Evolutionary conservation across 345 rosid species (phyloP).

Genomic region (Sapria himalayana): DNA sequence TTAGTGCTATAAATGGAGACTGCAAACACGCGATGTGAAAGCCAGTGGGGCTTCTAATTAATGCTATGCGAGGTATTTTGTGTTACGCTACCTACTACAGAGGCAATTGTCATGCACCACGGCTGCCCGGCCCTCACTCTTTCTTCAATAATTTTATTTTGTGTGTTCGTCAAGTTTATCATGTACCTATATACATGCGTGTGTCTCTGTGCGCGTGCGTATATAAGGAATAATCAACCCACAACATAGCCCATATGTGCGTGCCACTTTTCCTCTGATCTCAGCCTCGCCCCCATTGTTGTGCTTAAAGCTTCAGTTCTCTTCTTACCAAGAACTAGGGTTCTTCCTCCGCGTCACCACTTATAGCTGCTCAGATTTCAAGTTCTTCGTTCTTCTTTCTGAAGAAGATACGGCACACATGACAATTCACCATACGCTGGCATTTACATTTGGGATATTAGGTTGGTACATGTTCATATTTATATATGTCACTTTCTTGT

Average conservation of each 20-base stretch:
- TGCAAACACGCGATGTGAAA: conserved; percentile 3
- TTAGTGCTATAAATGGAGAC: too few relatives aligned
- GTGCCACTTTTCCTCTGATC: too few relatives aligned
- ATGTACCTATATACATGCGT: conserved; percentile 14
- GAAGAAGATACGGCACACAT: conserved; percentile 17
- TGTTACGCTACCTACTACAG: conserved; percentile 36
- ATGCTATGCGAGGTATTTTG: conserved; percentile 15
- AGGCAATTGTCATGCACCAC: conserved; percentile 59
- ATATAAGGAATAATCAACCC: too few relatives aligned
- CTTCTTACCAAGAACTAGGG: too few relatives aligned
- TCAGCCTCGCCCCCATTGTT: too few relatives aligned
- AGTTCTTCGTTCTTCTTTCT: not conserved
- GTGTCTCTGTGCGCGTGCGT: too few relatives aligned
- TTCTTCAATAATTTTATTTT: not conserved
- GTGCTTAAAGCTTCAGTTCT: too few relatives aligned
- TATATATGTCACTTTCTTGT: not conserved
- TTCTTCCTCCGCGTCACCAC: conserved; percentile 5
- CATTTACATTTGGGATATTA: conserved; percentile 39
- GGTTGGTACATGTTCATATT: conserved; percentile 20
- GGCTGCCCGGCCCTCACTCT: conserved; percentile 2
- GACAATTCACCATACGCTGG: conserved; percentile 15
- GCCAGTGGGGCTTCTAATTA: conserved; percentile 1
- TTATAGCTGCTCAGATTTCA: not conserved
- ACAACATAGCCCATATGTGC: too few relatives aligned
- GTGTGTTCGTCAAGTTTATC: not conserved